Evolutionary conservation across 306 rosid genomes (phyloP), one percentile per base, ranked within the genome.

Genomic region (Pyrus communis): DNA sequence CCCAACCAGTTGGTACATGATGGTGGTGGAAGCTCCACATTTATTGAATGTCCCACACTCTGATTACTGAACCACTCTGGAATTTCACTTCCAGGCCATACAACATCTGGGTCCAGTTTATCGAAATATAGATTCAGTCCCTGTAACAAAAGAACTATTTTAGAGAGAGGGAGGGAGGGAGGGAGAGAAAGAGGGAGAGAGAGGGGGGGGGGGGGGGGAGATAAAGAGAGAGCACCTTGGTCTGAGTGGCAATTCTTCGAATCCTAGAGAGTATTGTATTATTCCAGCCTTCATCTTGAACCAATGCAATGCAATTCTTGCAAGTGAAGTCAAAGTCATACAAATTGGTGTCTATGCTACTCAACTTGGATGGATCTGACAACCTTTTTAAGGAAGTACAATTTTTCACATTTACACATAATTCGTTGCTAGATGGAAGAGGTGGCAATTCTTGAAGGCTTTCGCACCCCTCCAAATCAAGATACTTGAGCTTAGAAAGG

Each of bases 371-470:
- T 27, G 40, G 15, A 27, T 45, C 42, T 0, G 31, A 27, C 64
- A 79, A 5, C 7, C 7, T 27, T 55, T 15, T 40, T 19, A 81
- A 22, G 38, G 80, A 70, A 63, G 51, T 33, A 58, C 74, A 70
- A 40, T 40, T 2, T 1, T 62, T 18, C 12, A 70, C 62, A 8
- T 0, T 0, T 9, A 81, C 6, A 1, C 1, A 2, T 14, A 49
- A 11, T 11, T 23, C 4, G 3, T 10, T 6, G 11, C 30, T 45
- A 42, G 45, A 25, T 0, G 85, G 75, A 11, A 72, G 67, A 4
- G 57, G 11, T 2, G 81, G 81, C 33, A 82, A 33, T 9, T 21
- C 7, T 28, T 30, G 5, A 58, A 82, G 81, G 40, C 58, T 82
- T 31, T 9, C 13, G 70, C 85, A 82, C 0, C 11, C 1, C 5